Percentiles rank a stretch among this genome's conserved stretches.
These are phyloP conservation scores for Citrus maxima DNA, from an alignment of 345 rosid species.

Conservation along the genomic window DNA sequence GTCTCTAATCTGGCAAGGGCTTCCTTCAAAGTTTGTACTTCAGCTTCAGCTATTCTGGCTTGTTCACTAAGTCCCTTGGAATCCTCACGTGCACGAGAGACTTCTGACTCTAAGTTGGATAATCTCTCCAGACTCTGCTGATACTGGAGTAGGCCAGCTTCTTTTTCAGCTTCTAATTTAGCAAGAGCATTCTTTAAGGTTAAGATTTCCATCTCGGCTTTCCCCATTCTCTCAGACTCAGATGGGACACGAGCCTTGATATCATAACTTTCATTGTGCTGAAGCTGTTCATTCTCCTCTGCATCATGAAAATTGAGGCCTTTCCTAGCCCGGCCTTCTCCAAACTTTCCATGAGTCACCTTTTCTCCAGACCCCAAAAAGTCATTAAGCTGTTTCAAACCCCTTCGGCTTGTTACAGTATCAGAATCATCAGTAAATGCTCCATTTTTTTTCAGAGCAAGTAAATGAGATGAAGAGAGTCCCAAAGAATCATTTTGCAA, in stretches of 20 bases:
- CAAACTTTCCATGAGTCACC: slow-evolving; percentile 21
- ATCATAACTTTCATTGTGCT: slow-evolving; percentile 25
- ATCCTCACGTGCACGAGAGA: slow-evolving; percentile 65
- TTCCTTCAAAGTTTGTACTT: slow-evolving; percentile 64
- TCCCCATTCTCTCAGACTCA: slow-evolving; percentile 57
- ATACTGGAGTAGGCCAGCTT: slow-evolving; percentile 68
- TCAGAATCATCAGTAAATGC: slow-evolving; percentile 64
- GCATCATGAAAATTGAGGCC: slow-evolving; percentile 67
- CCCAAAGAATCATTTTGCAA: slow-evolving; percentile 61
- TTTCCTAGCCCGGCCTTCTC: slow-evolving; percentile 65
- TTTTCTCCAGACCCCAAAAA: slow-evolving; percentile 40
- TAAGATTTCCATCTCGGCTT: slow-evolving; percentile 73
- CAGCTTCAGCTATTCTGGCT: slow-evolving; percentile 77
- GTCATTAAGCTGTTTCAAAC: slow-evolving; percentile 53
- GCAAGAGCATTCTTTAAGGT: slow-evolving; percentile 73
- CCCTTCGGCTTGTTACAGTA: slow-evolving; percentile 43
- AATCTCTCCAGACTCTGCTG: slow-evolving; percentile 70
- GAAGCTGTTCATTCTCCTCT: slow-evolving; percentile 40
- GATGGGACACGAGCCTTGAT: slow-evolving; percentile 42
- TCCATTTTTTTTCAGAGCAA: slow-evolving; percentile 52
- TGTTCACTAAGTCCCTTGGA: slow-evolving; percentile 55
- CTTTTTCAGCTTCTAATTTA: slow-evolving; percentile 87
- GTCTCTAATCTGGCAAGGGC: slow-evolving; percentile 52
- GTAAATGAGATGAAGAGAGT: slow-evolving; percentile 39
- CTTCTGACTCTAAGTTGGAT: slow-evolving; percentile 65